Evolutionary conservation across 2,329 filamentous ascomycete species (phyloP).

Genomic region (Hysterium pulicare): DNA sequence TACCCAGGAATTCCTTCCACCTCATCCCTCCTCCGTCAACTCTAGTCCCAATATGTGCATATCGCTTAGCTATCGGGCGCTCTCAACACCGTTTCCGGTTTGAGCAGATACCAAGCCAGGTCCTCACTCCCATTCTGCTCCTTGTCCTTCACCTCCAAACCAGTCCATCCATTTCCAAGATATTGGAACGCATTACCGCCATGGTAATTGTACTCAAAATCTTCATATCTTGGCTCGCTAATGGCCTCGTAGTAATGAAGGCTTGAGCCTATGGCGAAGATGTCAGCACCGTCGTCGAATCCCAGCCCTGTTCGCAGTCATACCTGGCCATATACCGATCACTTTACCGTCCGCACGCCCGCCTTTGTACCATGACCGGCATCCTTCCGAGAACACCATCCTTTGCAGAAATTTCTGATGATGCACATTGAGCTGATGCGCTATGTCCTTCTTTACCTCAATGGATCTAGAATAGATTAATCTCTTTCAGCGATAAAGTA

Average conservation of each 20-base stretch:
- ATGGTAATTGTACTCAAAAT: slow-evolving; percentile 34
- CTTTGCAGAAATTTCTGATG: slow-evolving; percentile 2
- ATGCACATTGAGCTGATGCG: neutral
- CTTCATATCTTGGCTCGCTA: slow-evolving; percentile 32
- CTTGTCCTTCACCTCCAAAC: neutral
- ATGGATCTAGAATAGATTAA: no score
- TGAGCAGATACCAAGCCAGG: neutral
- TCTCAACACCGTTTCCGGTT: neutral
- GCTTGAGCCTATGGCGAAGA: neutral
- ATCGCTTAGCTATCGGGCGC: neutral
- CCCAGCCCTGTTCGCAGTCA: neutral
- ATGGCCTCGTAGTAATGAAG: slow-evolving; percentile 21
- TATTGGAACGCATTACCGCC: neutral
- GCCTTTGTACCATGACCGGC: slow-evolving; percentile 7
- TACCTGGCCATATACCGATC: slow-evolving; percentile 1
- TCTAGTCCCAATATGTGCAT: no score
- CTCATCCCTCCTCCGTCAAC: no score
- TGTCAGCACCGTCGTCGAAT: neutral
- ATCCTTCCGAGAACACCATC: slow-evolving; percentile 5
- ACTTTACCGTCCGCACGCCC: slow-evolving; percentile 9
- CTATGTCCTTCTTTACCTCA: slow-evolving; percentile 2
- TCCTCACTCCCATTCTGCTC: neutral
- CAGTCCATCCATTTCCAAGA: slow-evolving; percentile 14
- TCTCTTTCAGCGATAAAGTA: no score
- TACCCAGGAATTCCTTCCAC: no score